phyloP scores from a whole-genome alignment of 495 filamentous ascomycete species.

The Penicillium steckii region DNA sequence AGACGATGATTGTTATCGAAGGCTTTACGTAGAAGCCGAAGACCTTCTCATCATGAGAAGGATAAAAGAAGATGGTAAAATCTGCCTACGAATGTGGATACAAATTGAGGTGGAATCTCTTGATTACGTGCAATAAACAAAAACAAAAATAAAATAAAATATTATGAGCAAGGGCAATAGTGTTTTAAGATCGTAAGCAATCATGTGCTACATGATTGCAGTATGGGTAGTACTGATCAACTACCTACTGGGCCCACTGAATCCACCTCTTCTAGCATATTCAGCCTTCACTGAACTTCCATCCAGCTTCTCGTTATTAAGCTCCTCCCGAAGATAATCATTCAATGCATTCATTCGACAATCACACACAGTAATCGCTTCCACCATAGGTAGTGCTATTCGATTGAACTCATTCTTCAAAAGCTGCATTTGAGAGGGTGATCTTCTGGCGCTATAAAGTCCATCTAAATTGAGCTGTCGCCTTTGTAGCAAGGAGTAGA shows the following conservation, averaged over 20 bases:
- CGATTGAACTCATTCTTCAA: neutral
- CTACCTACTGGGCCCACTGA: neutral
- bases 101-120: no score
- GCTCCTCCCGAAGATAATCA: neutral
- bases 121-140: no score
- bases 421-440: neutral
- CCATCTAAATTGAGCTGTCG: conserved; percentile 8
- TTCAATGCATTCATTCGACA: neutral
- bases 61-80: no score
- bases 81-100: no score
- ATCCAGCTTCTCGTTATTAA: neutral
- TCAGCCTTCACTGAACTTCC: neutral
- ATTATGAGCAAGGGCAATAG: no score
- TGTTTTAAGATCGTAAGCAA: no score
- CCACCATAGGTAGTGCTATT: neutral
- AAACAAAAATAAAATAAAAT: no score
- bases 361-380: neutral
- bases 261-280: conserved; percentile 8
- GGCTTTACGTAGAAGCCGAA: no score
- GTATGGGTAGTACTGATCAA: neutral
- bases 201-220: no score
- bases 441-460: neutral
- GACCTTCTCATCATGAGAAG: no score
- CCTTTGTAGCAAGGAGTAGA: conserved; percentile 14
- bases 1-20: no score